A percentile compares a stretch with the other conserved stretches of the same genome.
These are phyloP conservation scores for Inga laurina DNA, from an alignment of 306 rosid species.

Conservation along the genomic window DNA sequence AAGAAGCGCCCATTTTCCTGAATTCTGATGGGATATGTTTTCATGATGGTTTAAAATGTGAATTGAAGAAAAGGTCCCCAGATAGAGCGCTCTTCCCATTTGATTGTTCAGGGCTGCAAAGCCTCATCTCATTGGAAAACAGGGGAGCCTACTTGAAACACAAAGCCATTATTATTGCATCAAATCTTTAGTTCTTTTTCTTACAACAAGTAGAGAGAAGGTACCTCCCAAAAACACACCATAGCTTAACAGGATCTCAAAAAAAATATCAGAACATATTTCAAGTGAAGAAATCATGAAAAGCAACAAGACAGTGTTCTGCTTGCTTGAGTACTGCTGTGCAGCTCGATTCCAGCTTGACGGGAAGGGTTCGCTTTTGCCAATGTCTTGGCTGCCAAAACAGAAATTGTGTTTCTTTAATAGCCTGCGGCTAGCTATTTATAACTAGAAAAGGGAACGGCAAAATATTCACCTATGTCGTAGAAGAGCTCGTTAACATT, in stretches of 20 bases:
- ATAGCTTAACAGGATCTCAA: neutral
- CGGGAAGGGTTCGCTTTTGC: constrained; percentile 71
- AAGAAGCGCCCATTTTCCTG: neutral
- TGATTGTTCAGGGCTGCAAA: neutral
- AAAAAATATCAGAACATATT: neutral
- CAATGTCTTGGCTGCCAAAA: constrained; percentile 65
- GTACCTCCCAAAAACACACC: neutral
- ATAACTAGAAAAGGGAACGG: neutral
- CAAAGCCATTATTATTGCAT: neutral
- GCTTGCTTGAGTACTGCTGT: constrained; percentile 50
- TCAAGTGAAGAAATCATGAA: constrained; percentile 30
- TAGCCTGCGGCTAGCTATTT: neutral
- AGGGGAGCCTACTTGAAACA: neutral
- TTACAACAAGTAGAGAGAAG: neutral
- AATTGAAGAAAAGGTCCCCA: neutral
- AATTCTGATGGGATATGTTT: neutral
- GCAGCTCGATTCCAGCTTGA: constrained; percentile 64
- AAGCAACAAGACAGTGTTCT: constrained; percentile 67
- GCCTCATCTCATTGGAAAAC: neutral
- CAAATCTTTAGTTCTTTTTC: neutral
- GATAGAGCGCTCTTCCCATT: neutral
- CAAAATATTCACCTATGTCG: constrained; percentile 64
- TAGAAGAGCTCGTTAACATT: constrained; percentile 88
- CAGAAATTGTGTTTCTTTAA: neutral
- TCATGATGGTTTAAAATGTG: neutral